Evolutionary conservation across 768 basidiomycete genomes (phyloP).

Genomic region (Kwoniella sp.): DNA sequence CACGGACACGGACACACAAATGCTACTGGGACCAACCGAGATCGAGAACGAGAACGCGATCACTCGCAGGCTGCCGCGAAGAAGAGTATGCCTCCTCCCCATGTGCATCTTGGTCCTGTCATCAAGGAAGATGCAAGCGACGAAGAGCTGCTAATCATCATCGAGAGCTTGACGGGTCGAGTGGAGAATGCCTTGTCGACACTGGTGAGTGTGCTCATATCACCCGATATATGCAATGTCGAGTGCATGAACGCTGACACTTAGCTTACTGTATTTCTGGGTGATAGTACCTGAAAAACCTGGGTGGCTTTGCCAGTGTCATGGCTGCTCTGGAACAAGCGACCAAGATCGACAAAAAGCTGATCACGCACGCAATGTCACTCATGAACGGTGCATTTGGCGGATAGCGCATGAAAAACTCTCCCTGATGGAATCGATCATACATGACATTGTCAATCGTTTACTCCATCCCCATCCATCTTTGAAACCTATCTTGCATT

Average conservation of each 20-base stretch:
- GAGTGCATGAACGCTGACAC: too few species aligned
- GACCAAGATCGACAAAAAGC: constrained; percentile 46
- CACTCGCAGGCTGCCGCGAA: neutral
- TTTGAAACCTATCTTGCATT: too few species aligned
- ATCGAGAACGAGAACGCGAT: neutral
- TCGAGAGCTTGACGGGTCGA: constrained; percentile 73
- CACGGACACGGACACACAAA: neutral
- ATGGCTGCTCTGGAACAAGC: constrained; percentile 50
- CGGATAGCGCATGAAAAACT: neutral
- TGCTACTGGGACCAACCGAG: neutral
- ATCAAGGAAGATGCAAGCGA: constrained; percentile 73
- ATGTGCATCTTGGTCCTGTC: constrained; percentile 59
- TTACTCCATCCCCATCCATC: too few species aligned
- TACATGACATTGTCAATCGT: too few species aligned
- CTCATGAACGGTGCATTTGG: constrained; percentile 41
- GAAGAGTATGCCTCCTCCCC: constrained; percentile 1
- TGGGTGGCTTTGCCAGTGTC: constrained; percentile 51
- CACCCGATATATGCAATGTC: too few species aligned
- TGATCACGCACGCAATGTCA: constrained; percentile 49
- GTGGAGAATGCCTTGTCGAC: constrained; percentile 70
- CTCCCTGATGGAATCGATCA: too few species aligned
- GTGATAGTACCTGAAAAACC: constrained; percentile 51
- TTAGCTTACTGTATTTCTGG: neutral
- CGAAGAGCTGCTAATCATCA: constrained; percentile 68
- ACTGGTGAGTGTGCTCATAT: constrained; percentile 51